phyloP scores from a whole-genome alignment of 768 basidiomycete species.

The Lactarius sanguifluus region DNA sequence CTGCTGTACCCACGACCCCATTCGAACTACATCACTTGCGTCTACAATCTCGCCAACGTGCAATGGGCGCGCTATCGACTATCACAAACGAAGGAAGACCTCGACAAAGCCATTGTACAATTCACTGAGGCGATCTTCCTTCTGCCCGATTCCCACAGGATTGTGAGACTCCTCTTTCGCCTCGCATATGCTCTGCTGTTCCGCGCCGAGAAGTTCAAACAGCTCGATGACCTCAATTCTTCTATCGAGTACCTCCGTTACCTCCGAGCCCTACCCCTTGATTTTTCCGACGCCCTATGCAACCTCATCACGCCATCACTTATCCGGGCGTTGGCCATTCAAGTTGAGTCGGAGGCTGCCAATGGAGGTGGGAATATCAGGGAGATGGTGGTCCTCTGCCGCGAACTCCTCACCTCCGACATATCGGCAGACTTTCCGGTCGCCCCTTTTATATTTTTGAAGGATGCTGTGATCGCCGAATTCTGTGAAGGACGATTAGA shows the following conservation, averaged over 20 bases:
- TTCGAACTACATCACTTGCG: too few species aligned
- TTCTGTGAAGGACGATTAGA: background rate
- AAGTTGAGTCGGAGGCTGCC: background rate
- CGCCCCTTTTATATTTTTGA: background rate
- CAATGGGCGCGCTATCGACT: too few species aligned
- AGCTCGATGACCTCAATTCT: background rate
- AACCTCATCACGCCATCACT: background rate
- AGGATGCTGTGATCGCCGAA: background rate
- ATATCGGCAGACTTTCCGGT: background rate
- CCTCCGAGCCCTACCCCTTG: background rate
- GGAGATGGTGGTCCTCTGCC: background rate
- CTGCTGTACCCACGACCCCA: too few species aligned
- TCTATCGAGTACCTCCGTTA: background rate
- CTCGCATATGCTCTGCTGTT: background rate
- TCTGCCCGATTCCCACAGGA: too few species aligned
- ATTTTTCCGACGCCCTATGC: background rate
- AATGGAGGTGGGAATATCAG: background rate
- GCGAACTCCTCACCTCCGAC: background rate
- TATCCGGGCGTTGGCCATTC: background rate
- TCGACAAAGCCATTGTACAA: too few species aligned
- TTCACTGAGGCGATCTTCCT: too few species aligned
- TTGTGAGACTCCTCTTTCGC: background rate
- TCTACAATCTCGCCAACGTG: too few species aligned
- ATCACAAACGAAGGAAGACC: too few species aligned
- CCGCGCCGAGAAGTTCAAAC: background rate